Evolutionary conservation across 108 stramenopile species (phyloP).

Genomic region (Nitzschia putrida): DNA sequence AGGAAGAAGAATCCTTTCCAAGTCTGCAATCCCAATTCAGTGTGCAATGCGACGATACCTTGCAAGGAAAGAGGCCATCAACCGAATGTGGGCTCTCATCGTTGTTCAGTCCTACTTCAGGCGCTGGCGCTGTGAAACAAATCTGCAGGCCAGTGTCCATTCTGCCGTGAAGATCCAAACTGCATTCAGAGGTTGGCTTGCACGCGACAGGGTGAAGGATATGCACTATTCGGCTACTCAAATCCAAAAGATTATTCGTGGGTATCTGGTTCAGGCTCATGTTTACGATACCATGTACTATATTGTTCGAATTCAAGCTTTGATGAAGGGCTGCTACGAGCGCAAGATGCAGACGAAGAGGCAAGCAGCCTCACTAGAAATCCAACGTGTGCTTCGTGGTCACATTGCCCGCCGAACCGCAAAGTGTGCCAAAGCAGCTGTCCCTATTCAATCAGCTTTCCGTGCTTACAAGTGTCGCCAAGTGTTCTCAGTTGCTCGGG

Average conservation of each 20-base stretch:
- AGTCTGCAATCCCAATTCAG: conserved; percentile 83
- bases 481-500: conserved; percentile 19
- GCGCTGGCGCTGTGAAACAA: conserved; percentile 72
- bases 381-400: conserved; percentile 47
- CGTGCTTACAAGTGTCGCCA: conserved; percentile 49
- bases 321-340: conserved; percentile 46
- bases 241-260: conserved; percentile 73
- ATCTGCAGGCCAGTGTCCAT: conserved; percentile 48
- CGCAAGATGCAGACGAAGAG: conserved; percentile 39
- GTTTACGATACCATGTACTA: conserved; percentile 69
- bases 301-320: conserved; percentile 61
- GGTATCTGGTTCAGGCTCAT: conserved; percentile 59
- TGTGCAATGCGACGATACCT: conserved; percentile 64
- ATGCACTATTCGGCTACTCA: conserved; percentile 55
- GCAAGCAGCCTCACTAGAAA: conserved; percentile 36
- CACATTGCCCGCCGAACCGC: conserved; percentile 7
- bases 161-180: conserved; percentile 66
- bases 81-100: conserved; percentile 77
- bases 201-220: conserved; percentile 56
- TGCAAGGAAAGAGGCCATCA: conserved; percentile 63
- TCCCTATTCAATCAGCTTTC: conserved; percentile 48
- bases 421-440: background rate
- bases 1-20: conserved; percentile 68
- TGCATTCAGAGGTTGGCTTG: conserved; percentile 65
- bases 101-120: conserved; percentile 73